Evolutionary conservation across 2,329 filamentous ascomycete genomes (phyloP), one percentile per base, ranked within the genome.

Genomic region (Xylaria sp.): DNA sequence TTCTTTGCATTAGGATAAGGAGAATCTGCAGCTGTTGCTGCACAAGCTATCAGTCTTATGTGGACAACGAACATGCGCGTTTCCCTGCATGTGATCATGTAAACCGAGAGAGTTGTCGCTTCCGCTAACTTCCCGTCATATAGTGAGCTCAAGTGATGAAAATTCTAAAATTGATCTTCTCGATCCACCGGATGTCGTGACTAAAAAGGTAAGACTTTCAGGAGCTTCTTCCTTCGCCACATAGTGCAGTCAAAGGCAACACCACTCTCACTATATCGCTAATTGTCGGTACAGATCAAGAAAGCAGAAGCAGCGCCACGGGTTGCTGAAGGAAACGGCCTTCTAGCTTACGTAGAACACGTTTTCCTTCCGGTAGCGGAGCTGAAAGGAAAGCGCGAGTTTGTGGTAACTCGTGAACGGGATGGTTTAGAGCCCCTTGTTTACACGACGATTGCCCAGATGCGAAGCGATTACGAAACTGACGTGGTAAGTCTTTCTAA

Each of bases 281-380:
- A 25, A 72, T 3, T 8, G 5, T 34, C n/a, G 12, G 5, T 12
- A 65, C 50, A 72, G 85, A 85, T 97, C 63, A 90, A 90, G 78
- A 98, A 98, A 81, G 94, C 95, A 0, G 89, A 91, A 71, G 92
- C 92, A 25, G 88, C 89, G 18, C 94, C 94, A 39, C 89, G 90
- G 76, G 86, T 91, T 31, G 86, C 93, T 4, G 93, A 97, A 75
- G 92, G 91, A 37, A 98, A 98, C 78, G 96, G 95, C 23, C 85
- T 98, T 13, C 83, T 98, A 61, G 89, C 92, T 2, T 94, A 98
- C 71, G 90, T 96, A 23, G 93, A 98, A 81, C 93, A 89, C 78
- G 93, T 98, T 37, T 85, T 98, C 39, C 87, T 99, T 10, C 94
- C 94, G 0, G 92, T 91, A 2, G 85, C 90, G 10, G 86, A 87